Percentiles rank a stretch among this genome's conserved stretches.
Evolutionary conservation across 345 rosid species (phyloP).

Genomic region (Citrus unshiu): DNA sequence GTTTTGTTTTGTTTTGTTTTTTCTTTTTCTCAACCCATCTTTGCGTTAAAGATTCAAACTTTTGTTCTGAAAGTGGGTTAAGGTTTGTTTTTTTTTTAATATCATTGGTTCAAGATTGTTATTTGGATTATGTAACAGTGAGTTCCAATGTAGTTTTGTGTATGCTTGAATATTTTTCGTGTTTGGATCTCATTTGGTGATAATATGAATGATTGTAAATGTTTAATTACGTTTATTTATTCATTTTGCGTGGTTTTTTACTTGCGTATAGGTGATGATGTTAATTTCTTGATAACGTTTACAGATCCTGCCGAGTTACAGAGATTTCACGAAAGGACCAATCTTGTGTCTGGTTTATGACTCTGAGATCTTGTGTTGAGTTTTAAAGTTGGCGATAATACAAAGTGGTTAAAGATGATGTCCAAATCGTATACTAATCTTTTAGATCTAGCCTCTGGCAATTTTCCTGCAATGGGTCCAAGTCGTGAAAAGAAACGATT

Average conservation of each 20-base stretch:
- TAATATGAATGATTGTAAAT: not conserved
- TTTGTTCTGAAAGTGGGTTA: conserved; percentile 18
- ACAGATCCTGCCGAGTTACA: conserved; percentile 39
- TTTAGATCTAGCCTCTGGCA: conserved; percentile 80
- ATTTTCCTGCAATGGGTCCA: conserved; percentile 53
- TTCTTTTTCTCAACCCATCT: conserved; percentile 25
- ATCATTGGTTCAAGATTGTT: conserved; percentile 7
- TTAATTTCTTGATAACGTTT: conserved; percentile 23
- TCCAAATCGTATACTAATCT: conserved; percentile 74
- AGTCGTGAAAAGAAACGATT: conserved; percentile 59
- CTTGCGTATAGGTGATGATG: conserved; percentile 10
- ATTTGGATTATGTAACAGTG: not conserved
- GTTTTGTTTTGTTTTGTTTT: not conserved
- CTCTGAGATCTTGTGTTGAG: conserved; percentile 28
- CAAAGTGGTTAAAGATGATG: conserved; percentile 43
- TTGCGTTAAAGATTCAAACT: conserved; percentile 7
- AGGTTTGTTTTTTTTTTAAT: conserved; percentile 10
- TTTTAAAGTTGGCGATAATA: conserved; percentile 17
- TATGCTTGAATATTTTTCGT: not conserved
- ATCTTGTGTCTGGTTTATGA: conserved; percentile 16
- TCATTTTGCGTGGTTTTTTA: conserved; percentile 8
- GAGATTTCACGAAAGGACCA: conserved; percentile 6
- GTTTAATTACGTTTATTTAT: conserved; percentile 13
- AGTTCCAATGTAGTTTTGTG: not conserved
- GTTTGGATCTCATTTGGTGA: conserved; percentile 23